Percentiles rank a stretch among this genome's conserved stretches.
These are phyloP conservation scores for Aspergillus sp. DNA, from an alignment of 2,329 filamentous ascomycete species.

Conservation along the genomic window DNA sequence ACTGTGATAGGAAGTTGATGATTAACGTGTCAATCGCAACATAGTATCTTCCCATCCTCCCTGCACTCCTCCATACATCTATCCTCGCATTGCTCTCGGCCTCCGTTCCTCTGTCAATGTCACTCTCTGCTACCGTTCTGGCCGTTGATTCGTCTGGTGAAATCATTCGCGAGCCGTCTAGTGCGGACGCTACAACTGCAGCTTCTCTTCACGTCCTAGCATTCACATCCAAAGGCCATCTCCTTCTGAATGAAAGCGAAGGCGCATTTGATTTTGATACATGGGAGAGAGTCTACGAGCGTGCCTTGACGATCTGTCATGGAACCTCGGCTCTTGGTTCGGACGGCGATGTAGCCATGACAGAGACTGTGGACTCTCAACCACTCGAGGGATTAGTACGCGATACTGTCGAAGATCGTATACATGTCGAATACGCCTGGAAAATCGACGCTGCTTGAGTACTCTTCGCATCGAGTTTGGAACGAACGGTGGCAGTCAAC, in stretches of 20 bases:
- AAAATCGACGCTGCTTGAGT: conserved; percentile 42
- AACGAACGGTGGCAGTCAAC: not conserved
- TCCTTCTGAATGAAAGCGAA: conserved; percentile 80
- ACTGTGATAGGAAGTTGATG: conserved; percentile 4
- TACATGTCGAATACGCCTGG: conserved; percentile 48
- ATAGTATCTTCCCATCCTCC: conserved; percentile 78
- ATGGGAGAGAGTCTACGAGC: conserved; percentile 73
- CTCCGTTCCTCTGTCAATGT: conserved; percentile 76
- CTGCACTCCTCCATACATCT: conserved; percentile 79
- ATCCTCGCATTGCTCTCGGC: conserved; percentile 80
- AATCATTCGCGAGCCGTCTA: conserved; percentile 65
- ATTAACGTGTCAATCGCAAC: conserved; percentile 17
- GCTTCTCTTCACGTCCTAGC: conserved; percentile 80
- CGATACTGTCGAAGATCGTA: conserved; percentile 63
- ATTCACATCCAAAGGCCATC: conserved; percentile 73
- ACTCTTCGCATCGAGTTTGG: not conserved
- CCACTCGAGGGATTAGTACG: conserved; percentile 65
- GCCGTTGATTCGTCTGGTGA: conserved; percentile 55
- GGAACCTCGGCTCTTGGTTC: conserved; percentile 43
- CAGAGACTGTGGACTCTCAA: conserved; percentile 46
- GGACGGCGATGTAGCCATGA: conserved; percentile 50
- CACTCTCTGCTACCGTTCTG: conserved; percentile 68
- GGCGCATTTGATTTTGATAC: conserved; percentile 75
- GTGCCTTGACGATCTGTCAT: conserved; percentile 69
- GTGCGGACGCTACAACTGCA: conserved; percentile 64